These are phyloP conservation scores for Medicago ruthenica DNA, from an alignment of 306 rosid species.

Conservation along the genomic window DNA sequence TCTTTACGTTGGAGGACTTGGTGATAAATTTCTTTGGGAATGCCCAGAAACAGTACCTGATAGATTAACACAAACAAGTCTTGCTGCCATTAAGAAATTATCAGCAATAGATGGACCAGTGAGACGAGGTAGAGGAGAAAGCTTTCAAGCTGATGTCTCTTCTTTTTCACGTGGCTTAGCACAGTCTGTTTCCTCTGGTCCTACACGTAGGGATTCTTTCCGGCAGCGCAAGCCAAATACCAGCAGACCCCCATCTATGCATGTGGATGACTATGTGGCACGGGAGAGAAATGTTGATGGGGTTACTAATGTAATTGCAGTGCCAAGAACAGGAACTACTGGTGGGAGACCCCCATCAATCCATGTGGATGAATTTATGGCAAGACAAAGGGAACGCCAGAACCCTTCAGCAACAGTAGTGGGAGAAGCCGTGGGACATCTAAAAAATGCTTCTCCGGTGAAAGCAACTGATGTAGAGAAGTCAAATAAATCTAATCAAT, in stretches of 20 bases:
- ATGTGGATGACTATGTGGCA: constrained; percentile 96
- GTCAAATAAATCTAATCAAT: constrained; percentile 74
- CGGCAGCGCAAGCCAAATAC: constrained; percentile 99
- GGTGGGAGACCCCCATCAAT: constrained; percentile 99
- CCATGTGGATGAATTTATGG: constrained; percentile 98
- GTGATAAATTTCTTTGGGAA: constrained; percentile 88
- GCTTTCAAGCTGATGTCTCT: constrained; percentile 64
- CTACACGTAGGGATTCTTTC: constrained; percentile 92
- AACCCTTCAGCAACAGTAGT: constrained; percentile 73
- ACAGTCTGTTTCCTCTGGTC: constrained; percentile 71
- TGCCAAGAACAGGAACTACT: constrained; percentile 82
- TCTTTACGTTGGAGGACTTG: constrained; percentile 65
- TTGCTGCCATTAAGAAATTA: constrained; percentile 70
- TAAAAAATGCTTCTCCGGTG: constrained; percentile 62
- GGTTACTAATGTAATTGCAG: constrained; percentile 76
- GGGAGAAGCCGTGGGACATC: constrained; percentile 68
- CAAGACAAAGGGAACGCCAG: constrained; percentile 98
- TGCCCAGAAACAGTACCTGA: constrained; percentile 96
- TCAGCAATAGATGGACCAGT: constrained; percentile 69
- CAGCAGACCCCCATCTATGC: constrained; percentile 99
- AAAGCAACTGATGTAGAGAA: constrained; percentile 68
- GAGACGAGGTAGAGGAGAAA: constrained; percentile 91
- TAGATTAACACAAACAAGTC: constrained; percentile 65
- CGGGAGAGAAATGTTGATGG: constrained; percentile 92
- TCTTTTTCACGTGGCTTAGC: constrained; percentile 71